Percentiles rank a stretch among this genome's conserved stretches.
Evolutionary conservation across 306 rosid genomes (phyloP).

Genomic region (Cicer arietinum): DNA sequence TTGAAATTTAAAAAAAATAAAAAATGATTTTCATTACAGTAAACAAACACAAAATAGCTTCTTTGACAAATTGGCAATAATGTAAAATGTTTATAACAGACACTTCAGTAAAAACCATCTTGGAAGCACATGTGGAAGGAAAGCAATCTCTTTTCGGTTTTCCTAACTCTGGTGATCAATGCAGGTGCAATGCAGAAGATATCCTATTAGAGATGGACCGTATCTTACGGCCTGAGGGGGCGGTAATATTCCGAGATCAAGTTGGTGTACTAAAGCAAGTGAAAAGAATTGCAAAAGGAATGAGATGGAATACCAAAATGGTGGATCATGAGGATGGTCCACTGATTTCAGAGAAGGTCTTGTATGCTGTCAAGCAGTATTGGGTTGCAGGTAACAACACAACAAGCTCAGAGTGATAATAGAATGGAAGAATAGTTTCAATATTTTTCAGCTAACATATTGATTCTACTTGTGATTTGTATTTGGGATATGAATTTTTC

Average conservation of each 20-base stretch:
- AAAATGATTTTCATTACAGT: too few species aligned
- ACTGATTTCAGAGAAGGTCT: conserved; percentile 63
- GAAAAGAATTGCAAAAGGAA: conserved; percentile 64
- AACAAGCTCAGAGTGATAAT: conserved; percentile 48
- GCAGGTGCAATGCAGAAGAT: conserved; percentile 71
- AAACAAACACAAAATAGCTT: too few species aligned
- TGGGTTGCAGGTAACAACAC: conserved; percentile 74
- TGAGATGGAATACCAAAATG: conserved; percentile 79
- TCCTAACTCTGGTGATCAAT: conserved; percentile 41
- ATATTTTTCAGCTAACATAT: conserved; percentile 9
- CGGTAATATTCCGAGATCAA: conserved; percentile 78
- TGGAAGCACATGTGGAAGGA: conserved; percentile 16
- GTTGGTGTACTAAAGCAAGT: conserved; percentile 58
- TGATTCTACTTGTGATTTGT: conserved; percentile 29
- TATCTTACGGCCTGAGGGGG: conserved; percentile 81
- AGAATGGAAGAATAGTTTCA: conserved; percentile 30
- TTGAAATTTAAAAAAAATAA: too few species aligned
- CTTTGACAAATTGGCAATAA: not conserved
- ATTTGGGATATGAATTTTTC: conserved; percentile 22
- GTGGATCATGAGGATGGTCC: conserved; percentile 93
- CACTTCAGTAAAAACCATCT: conserved; percentile 14
- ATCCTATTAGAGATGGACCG: conserved; percentile 88
- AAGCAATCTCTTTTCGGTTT: conserved; percentile 1
- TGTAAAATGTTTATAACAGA: conserved; percentile 9
- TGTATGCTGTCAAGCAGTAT: conserved; percentile 78